Percentiles rank a stretch among this genome's conserved stretches.
Evolutionary conservation across 2,329 filamentous ascomycete genomes (phyloP).

Genomic region (Penicillium sp.): DNA sequence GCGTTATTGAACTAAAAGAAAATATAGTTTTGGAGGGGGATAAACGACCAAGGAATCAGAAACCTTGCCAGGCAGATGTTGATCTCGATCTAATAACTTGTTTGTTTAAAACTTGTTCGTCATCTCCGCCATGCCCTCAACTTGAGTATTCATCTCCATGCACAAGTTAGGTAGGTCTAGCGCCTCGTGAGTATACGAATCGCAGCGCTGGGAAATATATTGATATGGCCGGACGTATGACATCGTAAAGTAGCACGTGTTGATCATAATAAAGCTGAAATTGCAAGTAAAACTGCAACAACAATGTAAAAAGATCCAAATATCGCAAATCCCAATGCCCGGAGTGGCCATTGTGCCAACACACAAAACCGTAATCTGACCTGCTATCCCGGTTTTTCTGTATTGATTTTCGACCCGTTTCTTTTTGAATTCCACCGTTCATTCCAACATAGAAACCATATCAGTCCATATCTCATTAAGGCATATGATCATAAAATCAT

Average conservation of each 20-base stretch:
- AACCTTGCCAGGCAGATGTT: too few species aligned
- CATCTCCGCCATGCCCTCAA: too few species aligned
- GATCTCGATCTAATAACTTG: too few species aligned
- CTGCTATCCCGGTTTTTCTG: neutral
- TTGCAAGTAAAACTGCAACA: neutral
- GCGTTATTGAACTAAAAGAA: too few species aligned
- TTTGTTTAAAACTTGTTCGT: too few species aligned
- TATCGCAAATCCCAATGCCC: neutral
- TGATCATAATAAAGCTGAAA: neutral
- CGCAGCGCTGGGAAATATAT: too few species aligned
- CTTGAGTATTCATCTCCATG: too few species aligned
- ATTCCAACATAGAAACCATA: neutral
- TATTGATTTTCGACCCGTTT: neutral
- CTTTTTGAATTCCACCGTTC: neutral
- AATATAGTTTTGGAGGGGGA: too few species aligned
- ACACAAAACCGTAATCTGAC: neutral
- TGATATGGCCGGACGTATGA: too few species aligned
- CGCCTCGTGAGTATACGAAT: too few species aligned
- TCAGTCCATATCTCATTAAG: constrained; percentile 18
- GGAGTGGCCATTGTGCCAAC: neutral
- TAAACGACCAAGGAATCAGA: too few species aligned
- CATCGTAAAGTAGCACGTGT: neutral
- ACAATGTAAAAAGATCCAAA: neutral
- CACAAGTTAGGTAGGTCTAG: too few species aligned
- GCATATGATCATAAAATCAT: constrained; percentile 15